Evolutionary conservation across 2,329 filamentous ascomycete genomes (phyloP).

Genomic region (Nemania sp.): DNA sequence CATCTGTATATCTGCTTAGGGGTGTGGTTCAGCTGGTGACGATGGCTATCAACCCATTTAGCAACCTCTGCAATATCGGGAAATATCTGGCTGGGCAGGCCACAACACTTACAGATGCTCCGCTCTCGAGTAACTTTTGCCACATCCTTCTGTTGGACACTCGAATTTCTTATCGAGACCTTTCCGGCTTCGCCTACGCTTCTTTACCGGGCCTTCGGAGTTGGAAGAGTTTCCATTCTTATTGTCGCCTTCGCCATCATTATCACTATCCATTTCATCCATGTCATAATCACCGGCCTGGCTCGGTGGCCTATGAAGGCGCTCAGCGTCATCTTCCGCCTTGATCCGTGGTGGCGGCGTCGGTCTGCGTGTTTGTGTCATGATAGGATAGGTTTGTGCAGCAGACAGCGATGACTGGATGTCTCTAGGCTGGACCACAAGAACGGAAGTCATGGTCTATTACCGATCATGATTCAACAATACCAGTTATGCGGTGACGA

Average conservation of each 20-base stretch:
- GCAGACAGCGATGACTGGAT: conserved; percentile 45
- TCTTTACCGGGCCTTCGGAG: conserved; percentile 57
- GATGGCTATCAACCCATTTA: conserved; percentile 58
- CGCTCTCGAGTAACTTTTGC: conserved; percentile 93
- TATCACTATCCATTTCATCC: conserved; percentile 46
- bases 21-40: conserved; percentile 93
- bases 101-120: conserved; percentile 76
- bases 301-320: conserved; percentile 47
- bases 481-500: conserved; percentile 21
- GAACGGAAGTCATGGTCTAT: conserved; percentile 49
- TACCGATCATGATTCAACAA: conserved; percentile 33
- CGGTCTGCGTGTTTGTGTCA: conserved; percentile 48
- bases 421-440: conserved; percentile 45
- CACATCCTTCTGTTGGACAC: conserved; percentile 84
- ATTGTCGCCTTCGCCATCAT: conserved; percentile 44
- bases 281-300: conserved; percentile 40
- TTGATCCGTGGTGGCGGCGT: conserved; percentile 47
- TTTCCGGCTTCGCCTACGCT: conserved; percentile 74
- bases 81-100: not conserved
- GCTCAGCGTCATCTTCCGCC: conserved; percentile 47
- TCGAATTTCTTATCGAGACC: conserved; percentile 80
- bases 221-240: conserved; percentile 55
- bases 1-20: conserved; percentile 95
- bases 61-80: conserved; percentile 13
- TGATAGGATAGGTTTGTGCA: conserved; percentile 45